Base-by-base conservation (phyloP, 1,284 basidiomycete species). In the Psilocybe mexicana region DNA sequence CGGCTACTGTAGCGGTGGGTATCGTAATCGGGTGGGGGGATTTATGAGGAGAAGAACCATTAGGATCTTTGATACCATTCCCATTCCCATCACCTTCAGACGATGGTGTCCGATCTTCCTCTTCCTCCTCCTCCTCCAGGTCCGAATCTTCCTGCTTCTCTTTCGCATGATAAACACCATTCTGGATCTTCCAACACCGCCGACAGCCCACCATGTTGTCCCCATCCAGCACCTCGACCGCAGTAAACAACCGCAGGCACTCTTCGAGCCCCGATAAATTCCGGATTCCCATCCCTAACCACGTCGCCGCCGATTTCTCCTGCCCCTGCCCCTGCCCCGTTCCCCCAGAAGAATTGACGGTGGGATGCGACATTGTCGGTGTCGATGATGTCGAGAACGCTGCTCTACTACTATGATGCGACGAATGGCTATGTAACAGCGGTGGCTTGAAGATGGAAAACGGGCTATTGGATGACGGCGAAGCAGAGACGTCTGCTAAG, bases 131-230 rank as follows among this genome's bases (percentile, higher is more conserved):
- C 6, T 61, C 51, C 18, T 65, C 57, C 35, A 67, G 70, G 49
- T 73, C 74, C 11, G 67, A 72, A 53, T 74, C 76, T 28, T 76
- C 71, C 12, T 72, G 71, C 55, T 72, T 67, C 11, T 63, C 56
- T 49, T 60, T 68, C 33, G 60, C 63, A 10, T 77, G 70, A 67
- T 83, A 80, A 55, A 78, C 65, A 8, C 88, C 88, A 65, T 93
- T 85, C 44, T 83, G 85, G 47, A 90, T 84, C 75, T 94, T 93
- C 95, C 95, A 98, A 75, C 95, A 98, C 57, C 90, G 83, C 65
- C 91, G 83, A 72, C 95, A 98, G 0, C 94, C 93, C 61, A 97
- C 96, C 75, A 88, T 90, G 67, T 98, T 97, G 64, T 96, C 94
- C 0, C 93, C 94, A 63, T 97, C 93, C 30, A 98, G 76, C 6